Conservation (phyloP, 2,329 filamentous ascomycete genomes). For the Clarireedia homoeocarpa region DNA sequence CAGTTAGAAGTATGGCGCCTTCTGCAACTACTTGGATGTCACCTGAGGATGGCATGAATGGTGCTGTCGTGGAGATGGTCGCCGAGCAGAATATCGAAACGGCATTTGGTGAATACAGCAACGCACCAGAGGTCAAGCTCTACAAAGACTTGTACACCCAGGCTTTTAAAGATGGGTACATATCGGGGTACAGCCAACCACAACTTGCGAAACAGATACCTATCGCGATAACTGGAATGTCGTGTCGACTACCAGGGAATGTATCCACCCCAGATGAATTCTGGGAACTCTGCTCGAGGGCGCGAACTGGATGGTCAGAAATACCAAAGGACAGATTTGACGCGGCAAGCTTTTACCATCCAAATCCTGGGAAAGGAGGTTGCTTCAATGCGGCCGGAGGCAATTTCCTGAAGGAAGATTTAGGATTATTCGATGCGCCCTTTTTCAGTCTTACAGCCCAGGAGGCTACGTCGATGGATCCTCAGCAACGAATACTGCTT, state of each 20-base stretch:
- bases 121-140: slow-evolving; percentile 1
- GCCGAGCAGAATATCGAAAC: neutral
- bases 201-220: slow-evolving; percentile 13
- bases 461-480: slow-evolving; percentile 27
- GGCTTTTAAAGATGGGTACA: slow-evolving; percentile 9
- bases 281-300: slow-evolving; percentile 66
- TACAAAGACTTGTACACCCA: slow-evolving; percentile 7
- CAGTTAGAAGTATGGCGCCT: slow-evolving; percentile 18
- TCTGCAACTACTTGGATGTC: slow-evolving; percentile 24
- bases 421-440: slow-evolving; percentile 5
- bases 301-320: slow-evolving; percentile 27
- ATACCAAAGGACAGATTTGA: slow-evolving; percentile 10
- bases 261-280: slow-evolving; percentile 50
- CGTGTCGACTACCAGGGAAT: slow-evolving; percentile 42
- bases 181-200: slow-evolving; percentile 6
- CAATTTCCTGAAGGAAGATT: slow-evolving; percentile 6
- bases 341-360: slow-evolving; percentile 6
- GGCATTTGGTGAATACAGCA: neutral
- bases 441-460: slow-evolving; percentile 7
- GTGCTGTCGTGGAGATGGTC: neutral
- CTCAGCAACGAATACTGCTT: slow-evolving; percentile 25
- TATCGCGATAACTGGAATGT: slow-evolving; percentile 45
- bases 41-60: slow-evolving; percentile 13
- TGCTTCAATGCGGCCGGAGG: slow-evolving; percentile 4
- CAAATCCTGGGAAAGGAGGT: slow-evolving; percentile 6